Percentiles rank a stretch among this genome's conserved stretches.
Evolutionary conservation across 257 asterid species (phyloP).

Genomic region (Catharanthus roseus): DNA sequence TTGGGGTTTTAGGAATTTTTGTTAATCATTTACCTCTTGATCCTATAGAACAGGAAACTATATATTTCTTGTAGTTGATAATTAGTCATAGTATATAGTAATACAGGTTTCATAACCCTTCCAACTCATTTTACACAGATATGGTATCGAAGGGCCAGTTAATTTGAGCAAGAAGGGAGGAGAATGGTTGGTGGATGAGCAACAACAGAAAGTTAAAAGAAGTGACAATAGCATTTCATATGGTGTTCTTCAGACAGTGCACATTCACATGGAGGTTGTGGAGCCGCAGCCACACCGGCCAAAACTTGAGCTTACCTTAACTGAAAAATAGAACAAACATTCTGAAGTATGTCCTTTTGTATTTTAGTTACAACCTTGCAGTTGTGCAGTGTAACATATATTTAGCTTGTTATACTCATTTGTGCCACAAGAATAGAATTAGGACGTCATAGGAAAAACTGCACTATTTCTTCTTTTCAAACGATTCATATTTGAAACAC

Average conservation of each 20-base stretch:
- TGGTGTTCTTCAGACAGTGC: constrained; percentile 72
- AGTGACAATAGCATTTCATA: constrained; percentile 43
- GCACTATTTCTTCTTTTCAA: neutral
- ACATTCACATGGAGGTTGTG: constrained; percentile 81
- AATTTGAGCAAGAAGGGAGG: constrained; percentile 60
- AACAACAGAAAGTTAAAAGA: constrained; percentile 66
- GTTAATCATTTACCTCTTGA: neutral
- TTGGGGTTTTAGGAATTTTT: neutral
- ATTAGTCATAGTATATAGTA: neutral
- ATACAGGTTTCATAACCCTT: neutral
- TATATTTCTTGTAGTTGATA: neutral
- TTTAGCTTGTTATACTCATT: neutral
- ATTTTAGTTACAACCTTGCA: neutral
- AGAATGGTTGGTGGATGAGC: constrained; percentile 79
- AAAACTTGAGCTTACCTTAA: constrained; percentile 73
- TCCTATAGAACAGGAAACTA: neutral
- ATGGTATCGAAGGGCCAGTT: constrained; percentile 96
- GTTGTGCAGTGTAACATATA: neutral
- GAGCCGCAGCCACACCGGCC: constrained; percentile 98
- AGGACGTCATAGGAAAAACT: neutral
- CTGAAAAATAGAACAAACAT: constrained; percentile 15
- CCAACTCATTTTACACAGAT: constrained; percentile 45
- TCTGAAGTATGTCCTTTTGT: neutral
- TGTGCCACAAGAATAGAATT: neutral
- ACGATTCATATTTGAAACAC: neutral